Percentiles rank a stretch among this genome's conserved stretches.
phyloP scores from a whole-genome alignment of 129 eudicot genomes.

The Arctium lappa region DNA sequence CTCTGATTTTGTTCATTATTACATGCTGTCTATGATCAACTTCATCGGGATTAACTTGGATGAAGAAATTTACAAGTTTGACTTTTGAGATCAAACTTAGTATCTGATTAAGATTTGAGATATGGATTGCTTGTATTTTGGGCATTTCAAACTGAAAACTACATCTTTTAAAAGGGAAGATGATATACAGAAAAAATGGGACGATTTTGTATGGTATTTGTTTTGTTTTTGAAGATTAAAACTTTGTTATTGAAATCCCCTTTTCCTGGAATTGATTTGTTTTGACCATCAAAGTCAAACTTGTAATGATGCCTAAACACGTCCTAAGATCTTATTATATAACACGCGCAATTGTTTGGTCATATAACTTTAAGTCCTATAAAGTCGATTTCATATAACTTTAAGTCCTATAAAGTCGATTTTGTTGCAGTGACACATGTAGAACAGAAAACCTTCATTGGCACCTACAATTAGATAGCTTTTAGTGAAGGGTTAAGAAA shows the following conservation, averaged over 20 bases:
- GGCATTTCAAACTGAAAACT: slow-evolving; percentile 5
- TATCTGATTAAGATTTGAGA: not conserved
- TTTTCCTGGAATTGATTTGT: not conserved
- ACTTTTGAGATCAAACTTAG: not conserved
- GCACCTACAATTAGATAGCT: not conserved
- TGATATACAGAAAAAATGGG: not conserved
- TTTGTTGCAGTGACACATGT: not conserved
- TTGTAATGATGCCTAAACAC: not conserved
- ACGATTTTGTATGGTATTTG: not conserved
- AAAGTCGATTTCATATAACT: no score
- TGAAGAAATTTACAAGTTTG: not conserved
- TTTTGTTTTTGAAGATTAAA: not conserved
- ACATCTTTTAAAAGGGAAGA: no score
- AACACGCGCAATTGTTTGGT: not conserved
- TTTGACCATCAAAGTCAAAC: slow-evolving; percentile 12
- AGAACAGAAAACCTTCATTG: not conserved
- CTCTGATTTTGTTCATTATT: not conserved
- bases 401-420: not conserved
- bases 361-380: no score
- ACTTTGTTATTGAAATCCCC: not conserved
- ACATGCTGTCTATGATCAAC: not conserved
- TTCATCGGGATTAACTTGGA: not conserved
- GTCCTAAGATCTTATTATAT: no score
- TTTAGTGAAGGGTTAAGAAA: not conserved
- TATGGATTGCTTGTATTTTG: not conserved